Evolutionary conservation across 2,329 filamentous ascomycete species (phyloP), one percentile per base, ranked within the genome.

Genomic region (Lasiodiplodia sp.): DNA sequence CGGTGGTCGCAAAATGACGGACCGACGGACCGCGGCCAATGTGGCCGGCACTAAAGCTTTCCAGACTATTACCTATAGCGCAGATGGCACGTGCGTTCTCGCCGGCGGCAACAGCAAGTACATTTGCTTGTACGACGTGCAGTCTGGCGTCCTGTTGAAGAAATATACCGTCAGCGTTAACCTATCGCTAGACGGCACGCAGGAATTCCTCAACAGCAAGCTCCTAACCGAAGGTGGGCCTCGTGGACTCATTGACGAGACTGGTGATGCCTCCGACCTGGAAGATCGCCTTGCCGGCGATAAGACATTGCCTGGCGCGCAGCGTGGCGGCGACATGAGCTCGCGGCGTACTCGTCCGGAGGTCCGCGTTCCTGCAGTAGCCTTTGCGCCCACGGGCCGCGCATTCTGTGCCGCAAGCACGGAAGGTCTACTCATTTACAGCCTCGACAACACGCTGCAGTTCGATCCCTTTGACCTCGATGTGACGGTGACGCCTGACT

Each of bases 401-500:
- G 88, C 94, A 0, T 99, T 99, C 82, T 98, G 96, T 77, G 96
- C 95, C 1, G 94, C 95, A 1, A 96, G 93, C 11, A 98, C 96
- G 0, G 96, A 99, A 82, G 96, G 96, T 18, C 85, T 99, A 12
- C 85, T 99, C 53, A 91, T 99, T 71, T 99, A 98, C 84, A 96
- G 92, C 71, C 85, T 99, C 31, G 96, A 99, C 77, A 90, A 89
- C 51, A 86, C 89, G 5, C 86, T 96, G 34, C 88, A 94, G 70
- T 99, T 99, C 76, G 96, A 99, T 77, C 96, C 96, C 0, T 97
- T 97, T 75, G 96, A 99, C 77, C 89, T 99, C 18, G 94, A 97
- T 79, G 92, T 98, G 76, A 92, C 92, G 72, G 92, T 99, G 73
- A 99, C 96, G 4, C 95, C 95, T 0, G 90, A 92, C 1, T 94